Base-by-base conservation (phyloP, 306 rosid genomes). In the Cicer bijugum region DNA sequence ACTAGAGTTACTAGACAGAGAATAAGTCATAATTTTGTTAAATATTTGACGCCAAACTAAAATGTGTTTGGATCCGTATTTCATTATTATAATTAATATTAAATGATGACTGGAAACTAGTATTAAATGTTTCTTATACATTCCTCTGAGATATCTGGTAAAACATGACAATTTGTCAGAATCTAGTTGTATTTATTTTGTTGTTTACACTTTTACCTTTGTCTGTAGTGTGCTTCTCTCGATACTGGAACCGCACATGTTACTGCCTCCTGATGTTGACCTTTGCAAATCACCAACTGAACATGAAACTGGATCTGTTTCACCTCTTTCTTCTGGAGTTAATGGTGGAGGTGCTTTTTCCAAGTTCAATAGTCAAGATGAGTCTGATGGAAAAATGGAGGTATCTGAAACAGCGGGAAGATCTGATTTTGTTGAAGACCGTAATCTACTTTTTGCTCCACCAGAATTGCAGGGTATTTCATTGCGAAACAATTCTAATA, bases 201-300 rank as follows among this genome's bases (percentile, higher is more conserved):
- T 42, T 51, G 47, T 77, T 65, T 60, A n/a, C 77, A 17, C 66
- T 46, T 62, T 48, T 47, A 57, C 69, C 64, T 76, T 56, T 8
- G 14, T 69, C 63, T 89, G 88, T 85, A 93, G 98, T 15, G 90
- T 93, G 68, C 93, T 93, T 75, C 91, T 93, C 61, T 89, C 97
- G 6, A 87, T 93, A 86, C 77, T 90, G 87, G 96, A 89, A 82
- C 98, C 98, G 38, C 93, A 85, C 86, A 85, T 93, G 89, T 90
- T 74, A 74, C 84, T 93, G 76, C 98, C 98, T 53, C 87, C 94
- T 74, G 98, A 88, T 71, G 85, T 93, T 62, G 97, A 93, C 86
- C 90, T 83, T 67, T 80, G 93, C 75, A 85, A 84, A 59, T 78
- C 91, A 79, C 86, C 87, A 58, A 72, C 66, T 20, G 89, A 84